Base-by-base conservation (phyloP, 2,329 filamentous ascomycete genomes). In the Xylariaceae sp. region DNA sequence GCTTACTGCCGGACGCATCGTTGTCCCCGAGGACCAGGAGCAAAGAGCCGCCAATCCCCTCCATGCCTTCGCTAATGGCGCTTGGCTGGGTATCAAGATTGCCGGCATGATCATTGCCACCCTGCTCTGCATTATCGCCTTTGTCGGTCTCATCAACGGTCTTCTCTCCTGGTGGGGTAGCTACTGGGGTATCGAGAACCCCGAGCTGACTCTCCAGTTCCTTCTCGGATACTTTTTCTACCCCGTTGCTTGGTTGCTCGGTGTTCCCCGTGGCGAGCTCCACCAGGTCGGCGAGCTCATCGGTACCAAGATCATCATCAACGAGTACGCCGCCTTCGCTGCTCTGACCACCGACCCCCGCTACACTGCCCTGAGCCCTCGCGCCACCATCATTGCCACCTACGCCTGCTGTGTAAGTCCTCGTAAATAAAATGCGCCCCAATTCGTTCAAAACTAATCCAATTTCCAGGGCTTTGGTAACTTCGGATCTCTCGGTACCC, bases 401-500 rank as follows among this genome's bases (percentile, higher is more conserved):
- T 96, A 96, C 71, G 89, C 89, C 17, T 82, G 92, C 65, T 95
- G 90, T 74, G 75, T 77, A 68, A 75, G 75, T 75, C 51, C 2
- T 18, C 2, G 1, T 18, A 56, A 44, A 37, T 44, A 3, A 4
- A 42, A 49, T 15, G 3, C 11, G 15, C 23, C 49, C 6, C 51
- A 42, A 39, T 9, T 23, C 23, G 30, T 2, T 42, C 11, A 42
- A 51, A 58, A 42, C 55, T 67, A 64, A 67, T 50, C 67, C 51
- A 58, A 5, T 49, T 30, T 47, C 51, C 51, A 77, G 75, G 85
- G 85, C 30, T 91, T 91, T 72, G 92, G 90, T 63, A 96, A 96
- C 77, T 88, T 96, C 67, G 88, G 89, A 56, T 93, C 90, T 35
- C 82, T 96, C 52, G 91, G 91, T 72, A 93, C 91, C 58, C 91